Conservation (phyloP, 768 basidiomycete genomes). For the Inosperma sp. region DNA sequence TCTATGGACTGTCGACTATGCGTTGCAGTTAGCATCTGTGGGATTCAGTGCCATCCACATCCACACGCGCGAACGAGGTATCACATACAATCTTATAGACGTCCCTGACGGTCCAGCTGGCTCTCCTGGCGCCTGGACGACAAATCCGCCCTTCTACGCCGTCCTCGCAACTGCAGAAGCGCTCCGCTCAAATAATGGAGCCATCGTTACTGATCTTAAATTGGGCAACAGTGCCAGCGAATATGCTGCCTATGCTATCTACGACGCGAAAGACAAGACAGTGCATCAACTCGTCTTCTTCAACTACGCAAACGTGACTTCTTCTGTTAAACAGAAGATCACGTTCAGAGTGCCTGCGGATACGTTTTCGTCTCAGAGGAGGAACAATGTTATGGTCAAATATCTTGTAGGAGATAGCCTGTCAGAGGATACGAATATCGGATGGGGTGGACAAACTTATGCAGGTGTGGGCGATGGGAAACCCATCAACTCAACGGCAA, state of each 20-base stretch:
- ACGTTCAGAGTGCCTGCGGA: constrained; percentile 37
- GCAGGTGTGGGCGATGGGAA: constrained; percentile 38
- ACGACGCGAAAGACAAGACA: constrained; percentile 45
- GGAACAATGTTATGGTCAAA: constrained; percentile 37
- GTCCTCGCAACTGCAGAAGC: constrained; percentile 44
- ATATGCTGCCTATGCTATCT: constrained; percentile 54
- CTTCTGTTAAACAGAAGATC: constrained; percentile 24
- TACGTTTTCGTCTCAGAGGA: constrained; percentile 20
- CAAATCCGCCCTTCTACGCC: constrained; percentile 48
- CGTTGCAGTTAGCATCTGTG: constrained; percentile 45
- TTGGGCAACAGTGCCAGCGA: constrained; percentile 39
- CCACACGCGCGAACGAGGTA: constrained; percentile 51
- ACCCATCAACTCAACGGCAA: constrained; percentile 25
- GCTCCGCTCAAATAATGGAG: constrained; percentile 37
- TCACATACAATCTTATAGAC: constrained; percentile 48
- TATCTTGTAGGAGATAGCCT: constrained; percentile 46
- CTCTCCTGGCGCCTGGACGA: constrained; percentile 40
- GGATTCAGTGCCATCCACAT: constrained; percentile 47
- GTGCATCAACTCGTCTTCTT: constrained; percentile 44
- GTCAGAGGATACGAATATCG: constrained; percentile 48
- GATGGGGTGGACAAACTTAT: constrained; percentile 57
- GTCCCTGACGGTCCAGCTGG: constrained; percentile 37
- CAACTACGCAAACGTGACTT: constrained; percentile 45
- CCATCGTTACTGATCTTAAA: constrained; percentile 44
- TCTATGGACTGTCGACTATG: constrained; percentile 50